Conservation (phyloP, 352 stramenopile genomes). For the Phytophthora fragariae region DNA sequence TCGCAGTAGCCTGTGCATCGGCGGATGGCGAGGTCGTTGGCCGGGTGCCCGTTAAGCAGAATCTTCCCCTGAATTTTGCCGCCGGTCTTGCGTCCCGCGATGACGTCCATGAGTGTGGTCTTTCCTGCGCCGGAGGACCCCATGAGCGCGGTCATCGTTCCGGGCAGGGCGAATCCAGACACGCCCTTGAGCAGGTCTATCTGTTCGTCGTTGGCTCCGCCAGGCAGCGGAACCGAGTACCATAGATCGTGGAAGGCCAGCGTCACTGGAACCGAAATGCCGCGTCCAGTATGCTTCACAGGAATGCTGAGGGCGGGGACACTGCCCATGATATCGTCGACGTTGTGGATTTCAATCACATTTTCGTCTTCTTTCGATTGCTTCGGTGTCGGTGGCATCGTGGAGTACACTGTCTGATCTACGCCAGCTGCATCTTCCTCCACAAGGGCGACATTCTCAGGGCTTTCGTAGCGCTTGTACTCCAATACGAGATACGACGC, state of each 20-base stretch:
- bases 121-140: constrained; percentile 76
- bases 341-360: neutral
- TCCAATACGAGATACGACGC: constrained; percentile 26
- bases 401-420: constrained; percentile 26
- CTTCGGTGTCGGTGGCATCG: constrained; percentile 34
- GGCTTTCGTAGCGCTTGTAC: constrained; percentile 27
- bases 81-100: constrained; percentile 35
- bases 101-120: constrained; percentile 34
- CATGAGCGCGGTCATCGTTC: constrained; percentile 57
- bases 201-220: constrained; percentile 22
- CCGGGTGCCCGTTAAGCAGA: constrained; percentile 82
- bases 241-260: constrained; percentile 51
- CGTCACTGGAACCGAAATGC: constrained; percentile 40
- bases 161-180: constrained; percentile 45
- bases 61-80: constrained; percentile 69
- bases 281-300: constrained; percentile 17
- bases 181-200: constrained; percentile 52
- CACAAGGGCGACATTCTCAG: constrained; percentile 33
- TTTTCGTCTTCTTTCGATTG: neutral
- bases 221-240: constrained; percentile 48
- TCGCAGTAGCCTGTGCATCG: constrained; percentile 63
- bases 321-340: neutral
- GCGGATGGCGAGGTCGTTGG: constrained; percentile 52
- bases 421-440: constrained; percentile 18
- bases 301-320: constrained; percentile 28